Base-by-base conservation (phyloP, 768 basidiomycete species). In the Boletales sp. region DNA sequence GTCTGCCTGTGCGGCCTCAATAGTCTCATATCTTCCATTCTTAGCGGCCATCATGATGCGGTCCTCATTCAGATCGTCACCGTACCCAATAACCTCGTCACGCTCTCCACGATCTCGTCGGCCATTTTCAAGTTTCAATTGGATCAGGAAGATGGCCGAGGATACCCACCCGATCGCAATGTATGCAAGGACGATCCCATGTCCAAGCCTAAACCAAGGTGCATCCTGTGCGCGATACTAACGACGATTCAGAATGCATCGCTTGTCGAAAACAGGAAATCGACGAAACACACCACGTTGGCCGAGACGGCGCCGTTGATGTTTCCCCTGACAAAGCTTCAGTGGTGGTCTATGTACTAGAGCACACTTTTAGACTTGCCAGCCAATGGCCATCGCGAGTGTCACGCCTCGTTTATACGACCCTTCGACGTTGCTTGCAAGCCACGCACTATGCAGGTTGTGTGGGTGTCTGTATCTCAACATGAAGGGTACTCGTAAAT, bases 341-440 rank as follows among this genome's bases (percentile, higher is more conserved):
- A 61, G 51, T 33, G 10, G 30, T 47, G 38, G 72, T 72, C 15
- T 28, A 28, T 28, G 25, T 7, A 7, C 25, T 3, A 34, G 32
- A 37, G 32, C 37, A 21, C 0, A 37, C n/a, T 30, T 40, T 10
- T n/a, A 31, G 30, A 46, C 62, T 50, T 36, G 69, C 64, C 68
- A 79, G 39, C 85, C 84, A 52, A 87, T 85, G 4, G 83, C 81
- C 77, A 87, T 81, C 2, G 79, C 86, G 4, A 89, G 72, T 2
- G 81, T 81, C 11, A 84, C 80, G 43, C 80, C 79, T 9, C 87
- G 81, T 64, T 88, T 88, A 62, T 86, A 88, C 4, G 83, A 74
- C 0, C 87, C 86, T 61, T 89, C 87, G 36, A 82, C 74, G 51
- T 87, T 88, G 46, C 82, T 77, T 15, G 82, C 81, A 15, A 86